phyloP scores from a whole-genome alignment of 768 basidiomycete species.

The Symmetrospora coprosmae region DNA sequence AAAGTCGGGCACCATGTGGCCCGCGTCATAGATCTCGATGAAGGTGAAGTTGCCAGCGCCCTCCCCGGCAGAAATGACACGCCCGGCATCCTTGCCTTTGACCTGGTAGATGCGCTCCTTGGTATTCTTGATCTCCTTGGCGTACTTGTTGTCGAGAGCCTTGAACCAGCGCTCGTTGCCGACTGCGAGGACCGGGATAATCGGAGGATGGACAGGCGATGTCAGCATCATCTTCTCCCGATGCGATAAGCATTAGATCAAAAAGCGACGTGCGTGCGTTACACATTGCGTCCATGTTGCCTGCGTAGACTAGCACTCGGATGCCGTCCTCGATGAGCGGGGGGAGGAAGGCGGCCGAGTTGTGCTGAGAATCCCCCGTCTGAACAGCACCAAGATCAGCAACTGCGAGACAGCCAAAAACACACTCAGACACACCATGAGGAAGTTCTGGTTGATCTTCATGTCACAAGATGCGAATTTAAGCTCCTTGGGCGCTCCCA shows the following conservation, averaged over 20 bases:
- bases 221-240: too few species aligned
- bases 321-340: slow-evolving; percentile 70
- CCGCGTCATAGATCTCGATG: slow-evolving; percentile 62
- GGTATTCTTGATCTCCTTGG: slow-evolving; percentile 48
- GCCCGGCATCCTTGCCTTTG: slow-evolving; percentile 50
- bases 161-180: slow-evolving; percentile 12
- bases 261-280: slow-evolving; percentile 46
- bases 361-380: slow-evolving; percentile 67
- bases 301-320: slow-evolving; percentile 60
- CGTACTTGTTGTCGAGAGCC: slow-evolving; percentile 34
- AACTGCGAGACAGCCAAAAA: not conserved
- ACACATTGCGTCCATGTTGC: slow-evolving; percentile 59
- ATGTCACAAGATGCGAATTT: slow-evolving; percentile 56
- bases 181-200: not conserved
- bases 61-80: slow-evolving; percentile 38
- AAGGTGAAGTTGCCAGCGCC: slow-evolving; percentile 46
- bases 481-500: slow-evolving; percentile 53
- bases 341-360: slow-evolving; percentile 62
- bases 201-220: too few species aligned
- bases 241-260: too few species aligned
- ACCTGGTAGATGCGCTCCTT: slow-evolving; percentile 44
- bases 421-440: slow-evolving; percentile 30
- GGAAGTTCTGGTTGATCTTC: slow-evolving; percentile 66
- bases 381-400: slow-evolving; percentile 5
- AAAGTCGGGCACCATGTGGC: slow-evolving; percentile 43